Evolutionary conservation across 1,284 basidiomycete species (phyloP).

Genomic region (Cystobasidiaceae sp.): DNA sequence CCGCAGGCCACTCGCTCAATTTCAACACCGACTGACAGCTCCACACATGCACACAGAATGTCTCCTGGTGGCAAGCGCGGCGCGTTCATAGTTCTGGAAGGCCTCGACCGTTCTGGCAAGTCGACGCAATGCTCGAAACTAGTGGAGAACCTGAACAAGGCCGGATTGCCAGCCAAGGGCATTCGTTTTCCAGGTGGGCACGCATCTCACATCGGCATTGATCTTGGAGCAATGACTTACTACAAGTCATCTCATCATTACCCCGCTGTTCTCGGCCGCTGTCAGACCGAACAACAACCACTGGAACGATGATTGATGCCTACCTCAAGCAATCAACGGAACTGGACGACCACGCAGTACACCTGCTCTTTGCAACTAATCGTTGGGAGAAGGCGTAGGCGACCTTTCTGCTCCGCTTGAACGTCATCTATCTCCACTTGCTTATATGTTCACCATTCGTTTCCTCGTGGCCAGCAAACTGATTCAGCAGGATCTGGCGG

Average conservation of each 20-base stretch:
- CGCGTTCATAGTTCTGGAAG: slow-evolving; percentile 85
- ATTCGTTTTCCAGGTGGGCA: slow-evolving; percentile 78
- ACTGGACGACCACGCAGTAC: slow-evolving; percentile 84
- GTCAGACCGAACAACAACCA: slow-evolving; percentile 81
- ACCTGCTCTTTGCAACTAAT: slow-evolving; percentile 93
- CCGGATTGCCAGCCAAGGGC: slow-evolving; percentile 50
- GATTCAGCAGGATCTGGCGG: slow-evolving; percentile 59
- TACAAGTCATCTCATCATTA: not conserved
- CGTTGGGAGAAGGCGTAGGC: slow-evolving; percentile 89
- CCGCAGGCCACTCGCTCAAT: too few relatives aligned
- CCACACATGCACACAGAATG: too few relatives aligned
- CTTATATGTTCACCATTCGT: not conserved
- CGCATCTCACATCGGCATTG: not conserved
- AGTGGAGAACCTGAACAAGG: slow-evolving; percentile 51
- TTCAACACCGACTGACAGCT: too few relatives aligned
- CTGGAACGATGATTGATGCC: slow-evolving; percentile 87
- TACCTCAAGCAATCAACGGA: slow-evolving; percentile 78
- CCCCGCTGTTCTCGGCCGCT: not conserved
- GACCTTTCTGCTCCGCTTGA: not conserved
- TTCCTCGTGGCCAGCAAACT: slow-evolving; percentile 54
- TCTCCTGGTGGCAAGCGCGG: slow-evolving; percentile 52
- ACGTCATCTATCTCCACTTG: slow-evolving; percentile 2
- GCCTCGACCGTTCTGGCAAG: slow-evolving; percentile 88
- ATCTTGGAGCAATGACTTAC: not conserved
- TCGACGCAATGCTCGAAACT: slow-evolving; percentile 72